Evolutionary conservation across 1,139 yeast genomes (phyloP), one percentile per base, ranked within the genome.

Genomic region (Debaryomycetaceae sp.): DNA sequence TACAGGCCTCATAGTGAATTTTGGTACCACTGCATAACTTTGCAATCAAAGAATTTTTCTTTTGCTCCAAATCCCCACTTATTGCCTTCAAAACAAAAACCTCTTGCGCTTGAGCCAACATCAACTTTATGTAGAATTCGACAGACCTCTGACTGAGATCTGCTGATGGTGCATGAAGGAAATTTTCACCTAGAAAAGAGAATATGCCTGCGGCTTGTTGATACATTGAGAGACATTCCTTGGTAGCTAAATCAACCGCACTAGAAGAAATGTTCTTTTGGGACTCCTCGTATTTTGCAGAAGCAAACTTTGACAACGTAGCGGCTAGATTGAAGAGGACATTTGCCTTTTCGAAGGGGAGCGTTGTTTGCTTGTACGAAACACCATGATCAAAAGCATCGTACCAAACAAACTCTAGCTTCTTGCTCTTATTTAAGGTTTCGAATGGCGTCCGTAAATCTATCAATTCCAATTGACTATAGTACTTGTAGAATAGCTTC

Each of bases 271-370:
- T 82, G 44, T 76, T 65, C 44, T 72, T 69, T 5, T 83, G 76
- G 42, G 68, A 57, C 40, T 68, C 68, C 14, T 57, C 55, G 46
- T 72, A 71, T 43, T 81, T 70, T 5, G 75, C 54, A 1, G 80
- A 73, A 0, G 87, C 97, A 42, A 85, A 58, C 42, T 58, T 60
- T 24, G 70, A 60, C 39, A 73, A 56, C 33, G 68, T 50, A 0
- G 76, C 60, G 0, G 66, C 78, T 38, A 71, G 65, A 57, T 91
- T 91, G 71, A 84, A 93, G 45, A 93, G 69, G 2, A 86, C 68
- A 30, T 88, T 81, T 1, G 97, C 97, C 65, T 93, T 93, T 58
- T 93, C 99, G 59, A 87, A 91, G 0, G 97, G 91, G 42, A 89
- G 60, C 7, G 85, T 79, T 37, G 74, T 68, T 37, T 78, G 78